phyloP scores from a whole-genome alignment of 305 asterid genomes.

The Fraxinus dipetala region DNA sequence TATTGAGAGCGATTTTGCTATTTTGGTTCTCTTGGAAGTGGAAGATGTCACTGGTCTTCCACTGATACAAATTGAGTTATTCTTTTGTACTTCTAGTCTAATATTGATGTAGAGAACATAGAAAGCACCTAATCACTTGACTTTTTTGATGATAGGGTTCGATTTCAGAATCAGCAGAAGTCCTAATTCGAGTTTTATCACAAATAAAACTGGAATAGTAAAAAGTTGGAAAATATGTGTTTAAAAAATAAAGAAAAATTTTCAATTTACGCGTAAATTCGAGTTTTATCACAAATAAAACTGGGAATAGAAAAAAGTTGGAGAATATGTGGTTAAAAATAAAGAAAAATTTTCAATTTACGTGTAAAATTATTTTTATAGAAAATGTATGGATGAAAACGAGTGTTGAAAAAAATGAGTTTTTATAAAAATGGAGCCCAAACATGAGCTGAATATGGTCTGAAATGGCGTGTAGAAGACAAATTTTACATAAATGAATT shows the following conservation, averaged over 20 bases:
- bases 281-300: neutral
- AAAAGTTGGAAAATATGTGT: too few species aligned
- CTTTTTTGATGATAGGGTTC: neutral
- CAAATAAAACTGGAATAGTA: neutral
- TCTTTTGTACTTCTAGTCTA: neutral
- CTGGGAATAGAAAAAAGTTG: too few species aligned
- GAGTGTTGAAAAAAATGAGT: too few species aligned
- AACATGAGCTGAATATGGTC: neutral
- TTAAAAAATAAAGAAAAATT: too few species aligned
- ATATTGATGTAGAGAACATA: constrained; percentile 15
- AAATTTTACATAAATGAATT: neutral
- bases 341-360: too few species aligned
- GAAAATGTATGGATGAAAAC: too few species aligned
- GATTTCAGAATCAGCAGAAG: neutral
- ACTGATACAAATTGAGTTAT: constrained; percentile 18
- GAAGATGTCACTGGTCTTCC: constrained; percentile 45
- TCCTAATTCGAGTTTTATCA: neutral
- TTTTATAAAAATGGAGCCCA: too few species aligned
- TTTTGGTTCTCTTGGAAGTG: constrained; percentile 40
- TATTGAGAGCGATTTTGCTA: constrained; percentile 16
- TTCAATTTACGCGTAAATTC: neutral
- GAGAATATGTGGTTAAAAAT: too few species aligned
- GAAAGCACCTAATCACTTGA: neutral
- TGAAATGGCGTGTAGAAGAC: neutral
- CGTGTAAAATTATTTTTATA: too few species aligned